Evolutionary conservation across 2,329 filamentous ascomycete species (phyloP), one percentile per base, ranked within the genome.

Genomic region (Neonectria hederae): DNA sequence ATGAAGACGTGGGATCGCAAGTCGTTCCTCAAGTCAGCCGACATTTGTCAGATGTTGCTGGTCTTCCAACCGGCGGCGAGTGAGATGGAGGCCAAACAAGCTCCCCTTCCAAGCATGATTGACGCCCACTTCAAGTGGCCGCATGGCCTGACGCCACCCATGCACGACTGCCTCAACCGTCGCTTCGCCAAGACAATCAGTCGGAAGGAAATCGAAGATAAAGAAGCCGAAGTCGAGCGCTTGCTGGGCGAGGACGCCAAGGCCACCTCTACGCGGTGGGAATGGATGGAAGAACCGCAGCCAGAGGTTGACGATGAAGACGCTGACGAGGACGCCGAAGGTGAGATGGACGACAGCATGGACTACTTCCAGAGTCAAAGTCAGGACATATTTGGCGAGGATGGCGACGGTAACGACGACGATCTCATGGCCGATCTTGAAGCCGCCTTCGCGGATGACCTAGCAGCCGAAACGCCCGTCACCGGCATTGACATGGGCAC

Each of bases 1-100:
- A 94, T 96, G 91, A 97, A 97, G 83, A 94, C 92, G 63, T 97
- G 93, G 92, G 94, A 97, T 76, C 90, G 90, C 74, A 93, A 92
- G 74, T 87, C 90, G 19, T 93, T 94, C 83, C 93, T 94, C 83
- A 97, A 97, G 81, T 92, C 92, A 9, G 91, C 92, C 32, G 94
- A 97, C 75, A 88, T 97, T 35, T 93, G 91, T 70, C 93, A 97
- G 81, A 97, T 97, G 92, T 85, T 97, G 38, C 81, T 97, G 8
- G 92, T 95, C 1, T 87, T 94, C 62, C 90, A 91, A 9, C 83
- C 80, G 32, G 90, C 95, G 19, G 81, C 83, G 51, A 89, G 79
- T 58, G 90, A 92, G 68, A 80, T 84, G n/a, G 89, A 92, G 74
- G 90, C 90, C 1, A 82, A 85, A 72, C 83, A 82, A n/a, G 84